A percentile compares a stretch with the other conserved stretches of the same genome.
Conservation (phyloP, 179 eudicot genomes). For the Silene noctiflora region DNA sequence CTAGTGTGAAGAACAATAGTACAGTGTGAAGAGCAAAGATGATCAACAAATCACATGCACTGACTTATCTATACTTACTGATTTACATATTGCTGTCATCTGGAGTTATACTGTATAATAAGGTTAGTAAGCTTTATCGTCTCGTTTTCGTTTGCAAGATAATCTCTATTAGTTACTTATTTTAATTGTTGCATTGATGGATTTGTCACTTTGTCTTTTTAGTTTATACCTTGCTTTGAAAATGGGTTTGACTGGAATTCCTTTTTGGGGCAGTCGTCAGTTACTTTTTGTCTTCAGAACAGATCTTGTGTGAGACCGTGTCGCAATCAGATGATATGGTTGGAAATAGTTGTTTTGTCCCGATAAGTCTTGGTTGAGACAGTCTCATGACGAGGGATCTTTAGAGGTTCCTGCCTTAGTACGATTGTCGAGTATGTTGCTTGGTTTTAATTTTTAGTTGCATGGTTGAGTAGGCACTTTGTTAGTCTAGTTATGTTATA, state of each 20-base stretch:
- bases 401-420: neutral
- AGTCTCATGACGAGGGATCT: neutral
- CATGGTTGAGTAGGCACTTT: neutral
- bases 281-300: neutral
- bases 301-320: neutral
- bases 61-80: slow-evolving; percentile 71
- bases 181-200: neutral
- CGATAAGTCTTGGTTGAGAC: neutral
- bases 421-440: neutral
- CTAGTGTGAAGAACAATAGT: slow-evolving; percentile 21
- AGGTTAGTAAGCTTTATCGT: slow-evolving; percentile 36
- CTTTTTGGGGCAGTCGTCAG: neutral
- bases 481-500: neutral
- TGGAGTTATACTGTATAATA: slow-evolving; percentile 87
- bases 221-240: neutral
- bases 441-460: neutral
- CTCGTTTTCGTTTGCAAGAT: too few relatives aligned
- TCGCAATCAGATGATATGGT: neutral
- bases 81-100: slow-evolving; percentile 75
- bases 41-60: slow-evolving; percentile 67
- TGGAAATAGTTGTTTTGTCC: neutral
- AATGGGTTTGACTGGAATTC: neutral
- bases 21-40: slow-evolving; percentile 32
- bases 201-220: neutral
- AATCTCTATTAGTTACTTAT: neutral